Percentiles rank a stretch among this genome's conserved stretches.
phyloP scores from a whole-genome alignment of 179 eudicot species.

The Spergularia azorica region DNA sequence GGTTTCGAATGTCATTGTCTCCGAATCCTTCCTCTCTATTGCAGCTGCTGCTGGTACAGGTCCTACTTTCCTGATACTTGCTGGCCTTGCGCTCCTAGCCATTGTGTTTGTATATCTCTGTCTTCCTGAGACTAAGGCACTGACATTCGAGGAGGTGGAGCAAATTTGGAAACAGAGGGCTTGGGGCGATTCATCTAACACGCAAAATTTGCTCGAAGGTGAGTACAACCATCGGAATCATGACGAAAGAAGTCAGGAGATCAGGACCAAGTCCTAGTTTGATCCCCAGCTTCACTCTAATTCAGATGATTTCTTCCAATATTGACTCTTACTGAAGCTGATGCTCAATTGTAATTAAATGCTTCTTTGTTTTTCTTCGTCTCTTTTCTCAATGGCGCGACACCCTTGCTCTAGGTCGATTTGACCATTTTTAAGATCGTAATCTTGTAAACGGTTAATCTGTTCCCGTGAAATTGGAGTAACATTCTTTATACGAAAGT shows the following conservation, averaged over 20 bases:
- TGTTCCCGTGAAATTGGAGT: no score
- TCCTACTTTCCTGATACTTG: slow-evolving; percentile 62
- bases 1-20: slow-evolving; percentile 73
- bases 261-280: slow-evolving; percentile 11
- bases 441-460: no score
- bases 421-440: no score
- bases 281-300: background rate
- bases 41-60: slow-evolving; percentile 67
- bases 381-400: background rate
- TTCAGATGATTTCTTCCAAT: background rate
- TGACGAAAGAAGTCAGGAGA: background rate
- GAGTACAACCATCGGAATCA: slow-evolving; percentile 6
- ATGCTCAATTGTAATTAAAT: background rate
- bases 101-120: slow-evolving; percentile 56
- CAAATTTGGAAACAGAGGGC: slow-evolving; percentile 71
- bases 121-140: slow-evolving; percentile 80
- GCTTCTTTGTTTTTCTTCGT: no score
- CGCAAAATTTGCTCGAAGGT: slow-evolving; percentile 41
- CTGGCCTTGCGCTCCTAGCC: slow-evolving; percentile 60
- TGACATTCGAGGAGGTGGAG: slow-evolving; percentile 86
- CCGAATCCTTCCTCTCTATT: slow-evolving; percentile 70
- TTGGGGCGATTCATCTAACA: slow-evolving; percentile 37
- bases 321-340: background rate
- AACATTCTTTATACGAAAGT: no score
- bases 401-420: no score